Percentiles rank a stretch among this genome's conserved stretches.
Evolutionary conservation across 495 filamentous ascomycete genomes (phyloP).

Genomic region (Aspergillus carlsbadensis): DNA sequence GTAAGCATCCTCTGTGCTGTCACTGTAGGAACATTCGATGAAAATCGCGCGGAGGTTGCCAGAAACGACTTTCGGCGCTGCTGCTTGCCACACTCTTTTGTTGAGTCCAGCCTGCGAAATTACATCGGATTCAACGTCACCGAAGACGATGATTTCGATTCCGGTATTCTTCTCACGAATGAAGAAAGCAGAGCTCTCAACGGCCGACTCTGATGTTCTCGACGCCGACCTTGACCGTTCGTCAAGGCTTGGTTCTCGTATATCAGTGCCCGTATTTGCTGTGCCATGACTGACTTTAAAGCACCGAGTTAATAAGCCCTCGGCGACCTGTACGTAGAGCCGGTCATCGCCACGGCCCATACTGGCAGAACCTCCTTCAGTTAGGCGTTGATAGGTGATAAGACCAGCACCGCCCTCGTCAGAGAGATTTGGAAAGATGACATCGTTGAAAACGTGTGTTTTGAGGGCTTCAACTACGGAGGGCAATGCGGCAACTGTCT

Average conservation of each 20-base stretch:
- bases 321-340: conserved; percentile 82
- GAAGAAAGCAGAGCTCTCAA: conserved; percentile 91
- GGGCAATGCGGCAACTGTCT: conserved; percentile 79
- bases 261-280: conserved; percentile 51
- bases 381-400: conserved; percentile 83
- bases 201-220: conserved; percentile 38
- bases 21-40: conserved; percentile 92
- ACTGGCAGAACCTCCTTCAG: conserved; percentile 80
- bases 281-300: conserved; percentile 83
- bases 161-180: conserved; percentile 69
- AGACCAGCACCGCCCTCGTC: conserved; percentile 94
- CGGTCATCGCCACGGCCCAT: conserved; percentile 70
- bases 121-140: conserved; percentile 91
- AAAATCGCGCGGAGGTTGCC: conserved; percentile 76
- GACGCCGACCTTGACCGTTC: conserved; percentile 1
- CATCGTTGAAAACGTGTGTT: conserved; percentile 91
- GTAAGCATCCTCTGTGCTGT: conserved; percentile 66
- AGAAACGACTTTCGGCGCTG: conserved; percentile 73
- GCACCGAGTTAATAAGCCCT: conserved; percentile 75
- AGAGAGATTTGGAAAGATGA: conserved; percentile 96
- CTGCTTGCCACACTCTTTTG: conserved; percentile 74
- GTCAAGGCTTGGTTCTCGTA: no score
- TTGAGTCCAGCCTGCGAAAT: conserved; percentile 81
- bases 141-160: conserved; percentile 85
- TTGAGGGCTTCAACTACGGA: conserved; percentile 86